phyloP scores from a whole-genome alignment of 495 filamentous ascomycete species.

The Rhypophila decipiens region DNA sequence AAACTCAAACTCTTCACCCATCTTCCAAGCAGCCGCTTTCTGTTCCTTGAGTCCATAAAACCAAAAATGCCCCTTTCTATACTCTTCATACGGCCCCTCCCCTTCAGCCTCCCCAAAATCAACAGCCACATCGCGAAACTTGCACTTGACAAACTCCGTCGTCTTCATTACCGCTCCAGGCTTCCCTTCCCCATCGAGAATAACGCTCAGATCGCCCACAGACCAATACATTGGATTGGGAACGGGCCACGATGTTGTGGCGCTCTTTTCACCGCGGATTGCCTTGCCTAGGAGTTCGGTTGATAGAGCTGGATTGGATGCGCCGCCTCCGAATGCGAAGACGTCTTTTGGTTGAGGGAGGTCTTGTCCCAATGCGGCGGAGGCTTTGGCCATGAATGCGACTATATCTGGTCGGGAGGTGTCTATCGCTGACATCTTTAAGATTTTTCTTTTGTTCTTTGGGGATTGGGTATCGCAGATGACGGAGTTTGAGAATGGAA shows the following conservation, averaged over 20 bases:
- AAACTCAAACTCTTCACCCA: slow-evolving; percentile 13
- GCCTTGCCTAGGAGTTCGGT: slow-evolving; percentile 16
- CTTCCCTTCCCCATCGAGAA: slow-evolving; percentile 20
- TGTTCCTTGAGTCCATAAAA: slow-evolving; percentile 18
- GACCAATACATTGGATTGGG: slow-evolving; percentile 24
- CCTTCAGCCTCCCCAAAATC: slow-evolving; percentile 29
- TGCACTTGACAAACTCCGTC: slow-evolving; percentile 15
- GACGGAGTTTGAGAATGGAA: too few relatives aligned
- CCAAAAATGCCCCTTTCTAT: slow-evolving; percentile 18
- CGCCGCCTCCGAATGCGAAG: slow-evolving; percentile 24
- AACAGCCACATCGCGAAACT: slow-evolving; percentile 24
- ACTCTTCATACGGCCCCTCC: slow-evolving; percentile 23
- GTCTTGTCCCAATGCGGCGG: slow-evolving; percentile 12
- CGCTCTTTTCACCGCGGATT: slow-evolving; percentile 23
- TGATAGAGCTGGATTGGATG: slow-evolving; percentile 5
- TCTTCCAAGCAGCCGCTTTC: not conserved
- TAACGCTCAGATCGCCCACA: slow-evolving; percentile 25
- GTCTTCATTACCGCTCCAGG: slow-evolving; percentile 27
- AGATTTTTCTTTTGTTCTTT: too few relatives aligned
- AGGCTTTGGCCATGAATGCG: slow-evolving; percentile 22
- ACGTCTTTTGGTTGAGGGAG: slow-evolving; percentile 24
- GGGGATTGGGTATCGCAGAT: too few relatives aligned
- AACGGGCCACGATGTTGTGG: slow-evolving; percentile 28
- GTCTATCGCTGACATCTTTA: slow-evolving; percentile 44
- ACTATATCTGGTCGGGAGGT: slow-evolving; percentile 19